A percentile compares a stretch with the other conserved stretches of the same genome.
Conservation (phyloP, 768 basidiomycete species). For the Leccinum barrowsii region DNA sequence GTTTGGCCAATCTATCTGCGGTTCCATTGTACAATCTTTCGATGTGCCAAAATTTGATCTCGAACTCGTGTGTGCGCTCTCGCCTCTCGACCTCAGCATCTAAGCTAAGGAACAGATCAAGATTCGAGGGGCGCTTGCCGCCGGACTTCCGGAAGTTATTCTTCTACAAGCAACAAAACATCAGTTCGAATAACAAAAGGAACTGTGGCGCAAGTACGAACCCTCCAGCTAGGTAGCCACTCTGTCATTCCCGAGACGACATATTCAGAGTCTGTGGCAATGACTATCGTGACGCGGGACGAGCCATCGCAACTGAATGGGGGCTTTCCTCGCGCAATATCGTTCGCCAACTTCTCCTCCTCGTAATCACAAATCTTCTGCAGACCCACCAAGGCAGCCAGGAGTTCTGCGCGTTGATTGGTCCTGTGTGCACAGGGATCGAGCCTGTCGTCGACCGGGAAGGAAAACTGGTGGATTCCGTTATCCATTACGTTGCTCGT, state of each 20-base stretch:
- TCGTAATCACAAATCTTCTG: slow-evolving; percentile 23
- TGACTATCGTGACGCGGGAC: neutral
- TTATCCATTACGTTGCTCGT: neutral
- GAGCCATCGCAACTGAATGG: neutral
- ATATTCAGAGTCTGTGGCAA: slow-evolving; percentile 8
- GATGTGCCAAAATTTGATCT: slow-evolving; percentile 27
- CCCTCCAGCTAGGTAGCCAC: slow-evolving; percentile 9
- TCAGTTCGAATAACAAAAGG: neutral
- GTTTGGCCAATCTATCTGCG: slow-evolving; percentile 24
- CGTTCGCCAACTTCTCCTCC: slow-evolving; percentile 6
- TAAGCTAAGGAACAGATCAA: slow-evolving; percentile 7
- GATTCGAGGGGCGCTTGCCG: slow-evolving; percentile 1
- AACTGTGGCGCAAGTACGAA: neutral
- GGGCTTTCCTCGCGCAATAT: neutral
- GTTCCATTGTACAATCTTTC: slow-evolving; percentile 21
- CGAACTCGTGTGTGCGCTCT: neutral
- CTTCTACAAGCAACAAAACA: neutral
- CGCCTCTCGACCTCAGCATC: neutral
- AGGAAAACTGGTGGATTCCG: neutral
- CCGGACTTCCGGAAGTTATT: slow-evolving; percentile 1
- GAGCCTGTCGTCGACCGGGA: neutral
- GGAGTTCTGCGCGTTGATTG: neutral
- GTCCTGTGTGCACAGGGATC: neutral
- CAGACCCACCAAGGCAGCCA: slow-evolving; percentile 11
- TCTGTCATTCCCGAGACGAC: slow-evolving; percentile 9